Evolutionary conservation across 371 early-diverging fungal species (phyloP), one percentile per base, ranked within the genome.

Genomic region (Dinochytrium kinnereticum): DNA sequence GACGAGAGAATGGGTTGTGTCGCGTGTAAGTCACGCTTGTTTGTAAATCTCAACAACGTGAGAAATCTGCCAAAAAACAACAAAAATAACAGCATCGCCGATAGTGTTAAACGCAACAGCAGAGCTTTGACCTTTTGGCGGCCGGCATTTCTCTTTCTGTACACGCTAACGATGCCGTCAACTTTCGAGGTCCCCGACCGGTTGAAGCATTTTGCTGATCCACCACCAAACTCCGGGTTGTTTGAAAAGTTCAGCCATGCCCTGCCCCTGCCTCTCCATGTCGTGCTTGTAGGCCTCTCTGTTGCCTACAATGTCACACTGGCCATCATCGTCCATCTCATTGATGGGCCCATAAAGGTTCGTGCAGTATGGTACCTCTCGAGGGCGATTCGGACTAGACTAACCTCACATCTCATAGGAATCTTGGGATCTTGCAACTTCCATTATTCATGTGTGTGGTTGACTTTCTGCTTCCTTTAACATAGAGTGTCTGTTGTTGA

Each of bases 231-330:
- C 26, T 64, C 74, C 0, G 13, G 53, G 1, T n/a, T 34, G n/a
- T 59, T 68, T n/a, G 70, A 73, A 33, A 64, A 74, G 53, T 26
- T 80, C 36, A 69, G 71, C 1, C 75, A 80, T 49, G 33, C 71
- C 21, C 70, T 80, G 26, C 80, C 80, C 19, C 68, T 80, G 3
- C 66, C 72, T 17, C 50, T 80, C 33, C 73, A 72, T 50, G 59
- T 80, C 13, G 21, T 75, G 24, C 31, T 76, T 2, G 26, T 57
- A 26, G 17, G 17, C 19, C 50, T 68, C 37, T 57, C 51, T 67
- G 36, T 64, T 34, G 3, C 49, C 40, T 40, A n/a, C 26, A 17
- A 39, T 31, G 34, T 69, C 61, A 2, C 44, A 19, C 19, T 40
- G 33, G 34, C 72, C 40, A 30, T 51, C 50, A 24, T 70, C 44